Percentiles rank a stretch among this genome's conserved stretches.
These are phyloP conservation scores for Entomortierella lignicola DNA, from an alignment of 192 early-diverging fungal genomes.

Conservation along the genomic window DNA sequence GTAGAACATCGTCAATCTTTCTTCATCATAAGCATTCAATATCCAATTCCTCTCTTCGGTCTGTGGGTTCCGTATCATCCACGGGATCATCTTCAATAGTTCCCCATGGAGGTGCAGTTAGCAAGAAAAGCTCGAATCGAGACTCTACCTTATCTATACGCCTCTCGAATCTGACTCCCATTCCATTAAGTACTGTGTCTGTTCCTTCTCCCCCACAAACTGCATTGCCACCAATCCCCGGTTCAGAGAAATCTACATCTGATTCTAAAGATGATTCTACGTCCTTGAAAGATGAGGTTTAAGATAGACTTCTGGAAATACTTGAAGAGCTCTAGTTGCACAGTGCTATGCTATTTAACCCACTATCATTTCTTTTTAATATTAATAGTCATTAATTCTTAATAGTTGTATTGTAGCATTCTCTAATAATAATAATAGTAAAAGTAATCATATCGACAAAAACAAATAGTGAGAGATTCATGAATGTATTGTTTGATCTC, in stretches of 20 bases:
- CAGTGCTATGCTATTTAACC: too few species aligned
- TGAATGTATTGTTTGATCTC: too few species aligned
- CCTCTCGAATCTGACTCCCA: conserved; percentile 15
- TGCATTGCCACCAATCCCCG: conserved; percentile 32
- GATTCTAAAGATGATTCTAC: background rate
- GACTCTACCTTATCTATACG: conserved; percentile 17
- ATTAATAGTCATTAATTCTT: background rate
- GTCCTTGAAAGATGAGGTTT: too few species aligned
- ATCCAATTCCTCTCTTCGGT: conserved; percentile 29
- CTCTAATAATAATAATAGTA: too few species aligned
- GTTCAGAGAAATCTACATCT: background rate
- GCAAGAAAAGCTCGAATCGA: conserved; percentile 8
- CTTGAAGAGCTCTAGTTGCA: too few species aligned
- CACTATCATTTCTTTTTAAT: background rate
- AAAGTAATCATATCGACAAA: too few species aligned
- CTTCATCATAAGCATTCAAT: conserved; percentile 32
- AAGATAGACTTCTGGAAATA: background rate
- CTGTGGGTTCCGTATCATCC: conserved; percentile 19
- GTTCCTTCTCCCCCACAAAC: conserved; percentile 33
- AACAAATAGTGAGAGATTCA: too few species aligned
- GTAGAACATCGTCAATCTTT: conserved; percentile 7
- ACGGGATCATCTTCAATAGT: background rate
- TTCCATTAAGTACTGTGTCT: conserved; percentile 2
- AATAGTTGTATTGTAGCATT: too few species aligned
- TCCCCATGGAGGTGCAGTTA: conserved; percentile 8